These are phyloP conservation scores for Pelargonium exstipulatum DNA, from an alignment of 441 rosid genomes.

Conservation along the genomic window DNA sequence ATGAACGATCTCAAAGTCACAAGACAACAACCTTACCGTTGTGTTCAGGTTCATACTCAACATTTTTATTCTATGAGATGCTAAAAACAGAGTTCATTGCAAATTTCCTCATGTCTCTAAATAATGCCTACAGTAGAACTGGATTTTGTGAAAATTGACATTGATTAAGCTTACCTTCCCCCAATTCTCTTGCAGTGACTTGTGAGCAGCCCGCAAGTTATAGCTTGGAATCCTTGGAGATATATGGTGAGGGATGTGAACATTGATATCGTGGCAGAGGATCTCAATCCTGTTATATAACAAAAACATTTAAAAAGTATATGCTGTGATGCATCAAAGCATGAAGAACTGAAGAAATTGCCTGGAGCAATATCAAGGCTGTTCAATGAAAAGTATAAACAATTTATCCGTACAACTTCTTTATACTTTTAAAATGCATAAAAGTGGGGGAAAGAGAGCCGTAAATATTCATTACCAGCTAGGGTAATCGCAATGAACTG, in stretches of 20 bases:
- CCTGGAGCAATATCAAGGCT: neutral
- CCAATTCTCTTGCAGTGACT: conserved; percentile 78
- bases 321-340: no score
- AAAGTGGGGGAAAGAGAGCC: neutral
- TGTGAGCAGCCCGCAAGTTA: conserved; percentile 69
- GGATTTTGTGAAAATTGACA: neutral
- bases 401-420: neutral
- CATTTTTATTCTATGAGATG: no score
- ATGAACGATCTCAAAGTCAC: no score
- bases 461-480: conserved; percentile 45
- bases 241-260: conserved; percentile 82
- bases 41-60: no score
- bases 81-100: no score
- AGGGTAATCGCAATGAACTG: conserved; percentile 89
- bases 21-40: no score
- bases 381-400: conserved; percentile 1
- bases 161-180: conserved; percentile 53
- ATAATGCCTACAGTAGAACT: neutral
- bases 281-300: conserved; percentile 61
- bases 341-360: neutral
- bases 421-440: neutral
- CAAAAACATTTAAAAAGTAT: neutral
- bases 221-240: conserved; percentile 81
- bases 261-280: conserved; percentile 81
- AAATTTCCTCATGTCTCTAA: no score